Evolutionary conservation across 139 green algal genomes (phyloP), one percentile per base, ranked within the genome.

Genomic region (Tetratostichococcus sp.): DNA sequence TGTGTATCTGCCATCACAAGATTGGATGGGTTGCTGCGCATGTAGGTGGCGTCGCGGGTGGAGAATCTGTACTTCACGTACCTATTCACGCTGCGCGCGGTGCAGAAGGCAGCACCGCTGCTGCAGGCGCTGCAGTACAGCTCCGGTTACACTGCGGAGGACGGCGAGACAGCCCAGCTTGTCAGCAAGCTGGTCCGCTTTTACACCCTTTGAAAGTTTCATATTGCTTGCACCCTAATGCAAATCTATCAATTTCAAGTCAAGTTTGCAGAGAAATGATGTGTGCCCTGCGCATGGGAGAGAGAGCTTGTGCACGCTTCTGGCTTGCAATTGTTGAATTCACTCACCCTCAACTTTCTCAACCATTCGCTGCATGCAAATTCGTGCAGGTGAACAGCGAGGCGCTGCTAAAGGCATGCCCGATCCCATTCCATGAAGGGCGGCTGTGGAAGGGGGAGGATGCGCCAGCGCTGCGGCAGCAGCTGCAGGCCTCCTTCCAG

Each of bases 11-110:
- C n/a, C n/a, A n/a, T n/a, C n/a, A n/a, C n/a, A n/a, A n/a, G n/a
- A n/a, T n/a, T n/a, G n/a, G n/a, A n/a, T n/a, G n/a, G n/a, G n/a
- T n/a, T n/a, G n/a, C n/a, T n/a, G n/a, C n/a, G n/a, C n/a, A n/a
- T n/a, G n/a, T 17, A 62, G 50, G 50, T 62, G 19, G 50, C 50
- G 50, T 62, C 50, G 39, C 75, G 80, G 3, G 76, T 97, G 32
- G 79, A 93, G 73, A 98, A 98, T 86, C 84, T 98, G 43, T 96
- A 98, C 86, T 98, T 98, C 79, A 82, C 93, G 0, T 97, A 96
- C 82, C 83, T 97, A 31, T 97, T 98, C 71, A 84, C 96, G 58
- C 79, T 97, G 75, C 86, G 91, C 0, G 94, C 95, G 1, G 90
- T 93, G 25, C 83, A 87, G 66, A 97, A 97, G 84, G 89, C 91